Conservation (phyloP, 179 eudicot species). For the Beta lomatogona region DNA sequence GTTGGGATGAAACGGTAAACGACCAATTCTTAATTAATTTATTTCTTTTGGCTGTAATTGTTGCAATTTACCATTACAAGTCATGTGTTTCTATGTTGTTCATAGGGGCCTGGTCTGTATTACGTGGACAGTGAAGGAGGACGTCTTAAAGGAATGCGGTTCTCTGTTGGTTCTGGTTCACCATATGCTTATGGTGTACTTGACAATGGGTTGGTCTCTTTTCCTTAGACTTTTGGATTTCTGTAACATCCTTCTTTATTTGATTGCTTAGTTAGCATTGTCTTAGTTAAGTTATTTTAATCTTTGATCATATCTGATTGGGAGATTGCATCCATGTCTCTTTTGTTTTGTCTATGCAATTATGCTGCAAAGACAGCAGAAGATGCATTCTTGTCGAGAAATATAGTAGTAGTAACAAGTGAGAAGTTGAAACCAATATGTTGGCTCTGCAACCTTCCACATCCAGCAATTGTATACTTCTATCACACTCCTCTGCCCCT, state of each 20-base stretch:
- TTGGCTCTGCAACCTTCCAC: neutral
- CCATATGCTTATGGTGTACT: constrained; percentile 99
- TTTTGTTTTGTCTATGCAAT: neutral
- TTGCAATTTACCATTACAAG: neutral
- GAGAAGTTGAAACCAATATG: neutral
- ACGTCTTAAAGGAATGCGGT: constrained; percentile 84
- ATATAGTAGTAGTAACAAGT: neutral
- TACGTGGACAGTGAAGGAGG: constrained; percentile 99
- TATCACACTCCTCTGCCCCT: neutral
- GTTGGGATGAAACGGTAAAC: constrained; percentile 96
- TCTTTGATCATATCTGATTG: neutral
- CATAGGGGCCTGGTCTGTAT: constrained; percentile 93
- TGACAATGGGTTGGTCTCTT: constrained; percentile 74
- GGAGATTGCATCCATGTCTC: neutral
- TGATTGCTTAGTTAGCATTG: neutral
- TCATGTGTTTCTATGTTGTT: constrained; percentile 18
- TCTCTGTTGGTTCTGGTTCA: constrained; percentile 99
- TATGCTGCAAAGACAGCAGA: neutral
- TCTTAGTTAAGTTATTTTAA: neutral
- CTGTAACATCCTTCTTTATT: neutral
- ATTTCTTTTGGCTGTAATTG: neutral
- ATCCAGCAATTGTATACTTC: neutral
- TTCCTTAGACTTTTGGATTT: neutral
- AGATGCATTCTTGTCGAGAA: neutral
- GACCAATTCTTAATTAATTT: neutral